These are phyloP conservation scores for Cardamine resedifolia DNA, from an alignment of 345 rosid species.

Conservation along the genomic window DNA sequence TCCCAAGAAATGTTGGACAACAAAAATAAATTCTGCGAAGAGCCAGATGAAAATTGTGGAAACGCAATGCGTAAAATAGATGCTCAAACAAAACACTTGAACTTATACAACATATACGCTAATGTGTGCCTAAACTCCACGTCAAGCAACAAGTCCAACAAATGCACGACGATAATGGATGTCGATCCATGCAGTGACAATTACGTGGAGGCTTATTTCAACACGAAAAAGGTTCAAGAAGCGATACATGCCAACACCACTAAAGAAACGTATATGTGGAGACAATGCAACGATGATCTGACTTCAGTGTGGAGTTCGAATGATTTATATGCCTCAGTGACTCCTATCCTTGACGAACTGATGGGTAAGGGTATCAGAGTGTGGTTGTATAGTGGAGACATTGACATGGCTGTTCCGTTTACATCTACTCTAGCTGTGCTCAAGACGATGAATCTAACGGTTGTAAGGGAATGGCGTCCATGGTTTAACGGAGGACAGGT, in stretches of 20 bases:
- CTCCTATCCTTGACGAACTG: conserved; percentile 67
- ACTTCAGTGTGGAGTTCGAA: conserved; percentile 43
- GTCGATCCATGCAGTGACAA: conserved; percentile 56
- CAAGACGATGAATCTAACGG: conserved; percentile 55
- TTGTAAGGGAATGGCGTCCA: conserved; percentile 68
- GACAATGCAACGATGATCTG: conserved; percentile 59
- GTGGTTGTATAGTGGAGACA: conserved; percentile 75
- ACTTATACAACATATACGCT: conserved; percentile 67
- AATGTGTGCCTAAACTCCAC: conserved; percentile 48
- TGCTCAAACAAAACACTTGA: conserved; percentile 21
- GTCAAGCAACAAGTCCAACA: conserved; percentile 38
- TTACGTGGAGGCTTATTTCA: conserved; percentile 56
- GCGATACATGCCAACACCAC: conserved; percentile 65
- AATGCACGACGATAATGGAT: conserved; percentile 45
- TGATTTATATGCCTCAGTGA: conserved; percentile 48
- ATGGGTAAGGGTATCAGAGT: conserved; percentile 60
- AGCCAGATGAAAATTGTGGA: neutral
- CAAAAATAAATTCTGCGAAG: neutral
- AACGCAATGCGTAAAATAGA: neutral
- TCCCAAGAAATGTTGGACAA: neutral
- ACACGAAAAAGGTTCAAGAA: conserved; percentile 54
- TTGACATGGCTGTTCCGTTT: conserved; percentile 67
- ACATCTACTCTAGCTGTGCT: conserved; percentile 62
- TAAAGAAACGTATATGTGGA: conserved; percentile 56
- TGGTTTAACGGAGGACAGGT: conserved; percentile 62